phyloP scores from a whole-genome alignment of 2,329 filamentous ascomycete genomes.

The Ceratocystis cubensis region DNA sequence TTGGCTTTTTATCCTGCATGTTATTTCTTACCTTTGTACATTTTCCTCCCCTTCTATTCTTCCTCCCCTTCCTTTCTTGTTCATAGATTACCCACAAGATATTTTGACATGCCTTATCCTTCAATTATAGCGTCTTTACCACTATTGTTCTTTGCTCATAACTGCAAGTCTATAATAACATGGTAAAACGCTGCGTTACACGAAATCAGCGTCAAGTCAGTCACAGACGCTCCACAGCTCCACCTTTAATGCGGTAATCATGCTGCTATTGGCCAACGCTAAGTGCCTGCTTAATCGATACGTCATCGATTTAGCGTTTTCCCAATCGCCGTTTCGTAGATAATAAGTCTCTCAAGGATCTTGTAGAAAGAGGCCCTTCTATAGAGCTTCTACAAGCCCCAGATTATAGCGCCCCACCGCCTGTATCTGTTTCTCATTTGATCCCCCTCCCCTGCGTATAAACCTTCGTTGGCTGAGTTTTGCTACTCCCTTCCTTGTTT shows the following conservation, averaged over 20 bases:
- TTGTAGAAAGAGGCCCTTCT: background rate
- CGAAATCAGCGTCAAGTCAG: background rate
- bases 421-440: background rate
- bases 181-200: slow-evolving; percentile 5
- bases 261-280: background rate
- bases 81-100: background rate
- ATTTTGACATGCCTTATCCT: background rate
- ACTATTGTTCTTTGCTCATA: background rate
- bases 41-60: background rate
- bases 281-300: slow-evolving; percentile 7
- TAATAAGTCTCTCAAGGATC: background rate
- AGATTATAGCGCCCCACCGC: background rate
- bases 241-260: background rate
- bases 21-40: slow-evolving; percentile 3
- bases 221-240: background rate
- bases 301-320: slow-evolving; percentile 2
- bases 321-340: background rate
- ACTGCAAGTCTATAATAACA: background rate
- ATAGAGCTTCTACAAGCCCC: background rate
- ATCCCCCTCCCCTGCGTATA: background rate
- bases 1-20: background rate
- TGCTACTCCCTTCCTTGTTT: background rate
- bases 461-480: background rate
- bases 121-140: background rate
- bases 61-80: background rate